These are phyloP conservation scores for Kazachstania africana DNA, from an alignment of 805 yeast species.

Conservation along the genomic window DNA sequence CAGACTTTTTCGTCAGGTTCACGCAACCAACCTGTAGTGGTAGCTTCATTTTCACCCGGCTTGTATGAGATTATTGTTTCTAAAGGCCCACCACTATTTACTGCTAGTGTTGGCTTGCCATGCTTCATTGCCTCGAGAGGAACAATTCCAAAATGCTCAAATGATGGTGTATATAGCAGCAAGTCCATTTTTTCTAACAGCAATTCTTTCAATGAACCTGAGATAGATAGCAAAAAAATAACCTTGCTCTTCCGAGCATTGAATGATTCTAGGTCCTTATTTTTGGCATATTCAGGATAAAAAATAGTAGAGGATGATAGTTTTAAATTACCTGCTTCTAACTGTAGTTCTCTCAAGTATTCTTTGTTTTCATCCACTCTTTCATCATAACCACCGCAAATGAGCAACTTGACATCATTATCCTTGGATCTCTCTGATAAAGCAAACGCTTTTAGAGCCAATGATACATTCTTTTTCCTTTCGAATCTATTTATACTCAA, in stretches of 20 bases:
- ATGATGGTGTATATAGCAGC: conserved; percentile 77
- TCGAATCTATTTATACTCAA: conserved; percentile 85
- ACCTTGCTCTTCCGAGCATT: conserved; percentile 35
- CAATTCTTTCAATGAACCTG: conserved; percentile 49
- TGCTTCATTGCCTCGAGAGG: conserved; percentile 90
- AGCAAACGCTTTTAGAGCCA: conserved; percentile 65
- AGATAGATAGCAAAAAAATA: conserved; percentile 71
- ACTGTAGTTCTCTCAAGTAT: conserved; percentile 50
- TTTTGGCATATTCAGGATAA: conserved; percentile 17
- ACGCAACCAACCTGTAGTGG: conserved; percentile 56
- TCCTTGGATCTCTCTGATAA: conserved; percentile 22
- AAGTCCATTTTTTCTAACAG: conserved; percentile 46
- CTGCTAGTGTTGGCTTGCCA: conserved; percentile 76
- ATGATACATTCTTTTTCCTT: conserved; percentile 64
- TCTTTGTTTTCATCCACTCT: conserved; percentile 65
- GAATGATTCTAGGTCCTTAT: conserved; percentile 7
- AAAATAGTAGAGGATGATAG: conserved; percentile 36
- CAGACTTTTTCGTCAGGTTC: conserved; percentile 39
- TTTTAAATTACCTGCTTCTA: conserved; percentile 33
- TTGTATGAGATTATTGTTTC: conserved; percentile 44
- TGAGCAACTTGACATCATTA: conserved; percentile 38
- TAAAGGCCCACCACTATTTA: conserved; percentile 83
- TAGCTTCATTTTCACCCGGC: conserved; percentile 16
- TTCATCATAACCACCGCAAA: conserved; percentile 88
- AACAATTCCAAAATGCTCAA: conserved; percentile 95